Conservation (phyloP, 805 yeast genomes). For the Lipomyces orientalis region DNA sequence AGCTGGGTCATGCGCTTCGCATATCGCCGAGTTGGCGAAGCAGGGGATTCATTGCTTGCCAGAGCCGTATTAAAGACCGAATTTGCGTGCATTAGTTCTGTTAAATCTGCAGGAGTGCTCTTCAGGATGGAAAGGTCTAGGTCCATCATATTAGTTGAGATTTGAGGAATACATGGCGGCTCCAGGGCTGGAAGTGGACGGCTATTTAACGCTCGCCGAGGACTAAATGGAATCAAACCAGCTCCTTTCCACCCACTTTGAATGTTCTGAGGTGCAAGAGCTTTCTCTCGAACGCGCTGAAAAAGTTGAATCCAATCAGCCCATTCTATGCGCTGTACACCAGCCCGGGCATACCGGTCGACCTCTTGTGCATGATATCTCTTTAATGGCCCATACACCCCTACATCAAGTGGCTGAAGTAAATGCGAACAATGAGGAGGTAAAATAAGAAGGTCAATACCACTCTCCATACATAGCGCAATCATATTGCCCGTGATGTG, state of each 20-base stretch:
- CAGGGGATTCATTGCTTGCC: too few relatives aligned
- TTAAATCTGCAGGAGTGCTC: too few relatives aligned
- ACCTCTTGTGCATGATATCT: conserved; percentile 3
- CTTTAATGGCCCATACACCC: conserved; percentile 5
- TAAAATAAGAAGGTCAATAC: not conserved
- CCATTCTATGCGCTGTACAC: not conserved
- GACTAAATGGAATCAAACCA: conserved; percentile 5
- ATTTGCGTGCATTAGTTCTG: too few relatives aligned
- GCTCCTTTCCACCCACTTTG: conserved; percentile 7
- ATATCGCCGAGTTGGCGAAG: too few relatives aligned
- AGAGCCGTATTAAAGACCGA: too few relatives aligned
- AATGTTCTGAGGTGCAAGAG: conserved; percentile 1
- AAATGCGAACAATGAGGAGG: conserved; percentile 3
- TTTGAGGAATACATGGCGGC: conserved; percentile 4
- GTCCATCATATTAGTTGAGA: not conserved
- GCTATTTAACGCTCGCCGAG: not conserved
- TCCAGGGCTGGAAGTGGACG: not conserved
- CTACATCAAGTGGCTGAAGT: conserved; percentile 4
- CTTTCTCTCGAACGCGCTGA: conserved; percentile 6
- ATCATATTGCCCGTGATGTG: conserved; percentile 7
- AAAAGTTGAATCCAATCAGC: not conserved
- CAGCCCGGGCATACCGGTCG: not conserved
- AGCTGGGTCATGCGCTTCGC: too few relatives aligned
- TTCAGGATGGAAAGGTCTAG: not conserved
- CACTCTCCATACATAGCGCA: conserved; percentile 5